Conservation (phyloP, 495 filamentous ascomycete species). For the Paragyromitra xinjiangensis region DNA sequence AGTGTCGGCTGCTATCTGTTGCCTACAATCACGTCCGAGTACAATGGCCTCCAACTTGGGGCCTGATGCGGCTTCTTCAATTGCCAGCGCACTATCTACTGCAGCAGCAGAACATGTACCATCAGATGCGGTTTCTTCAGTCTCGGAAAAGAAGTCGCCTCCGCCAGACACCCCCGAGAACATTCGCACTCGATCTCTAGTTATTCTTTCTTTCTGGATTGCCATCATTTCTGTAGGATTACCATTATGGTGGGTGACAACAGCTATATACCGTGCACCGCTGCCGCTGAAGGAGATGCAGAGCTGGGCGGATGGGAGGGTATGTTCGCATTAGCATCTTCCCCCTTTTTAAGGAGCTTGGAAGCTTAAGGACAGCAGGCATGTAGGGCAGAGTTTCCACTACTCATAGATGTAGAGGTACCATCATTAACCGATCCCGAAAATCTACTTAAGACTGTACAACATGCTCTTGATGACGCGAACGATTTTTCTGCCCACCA, state of each 20-base stretch:
- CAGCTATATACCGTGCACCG: conserved; percentile 86
- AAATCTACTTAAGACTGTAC: conserved; percentile 80
- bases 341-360: conserved; percentile 24
- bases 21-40: conserved; percentile 26
- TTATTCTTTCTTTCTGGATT: conserved; percentile 90
- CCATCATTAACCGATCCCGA: conserved; percentile 72
- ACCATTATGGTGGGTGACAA: conserved; percentile 98
- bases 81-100: conserved; percentile 25
- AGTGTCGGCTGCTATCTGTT: conserved; percentile 16
- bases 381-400: conserved; percentile 86
- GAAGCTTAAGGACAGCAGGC: conserved; percentile 64
- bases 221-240: conserved; percentile 85
- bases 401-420: conserved; percentile 81
- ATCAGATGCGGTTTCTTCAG: conserved; percentile 14
- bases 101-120: conserved; percentile 24
- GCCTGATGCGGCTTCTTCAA: conserved; percentile 26
- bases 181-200: conserved; percentile 71
- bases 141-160: conserved; percentile 60
- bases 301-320: conserved; percentile 92
- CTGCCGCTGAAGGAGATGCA: conserved; percentile 88
- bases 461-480: conserved; percentile 87
- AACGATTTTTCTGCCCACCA: conserved; percentile 94
- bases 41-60: conserved; percentile 45
- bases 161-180: conserved; percentile 78
- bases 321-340: conserved; percentile 59